Evolutionary conservation across 306 rosid genomes (phyloP).

Genomic region (Prunus campanulata): DNA sequence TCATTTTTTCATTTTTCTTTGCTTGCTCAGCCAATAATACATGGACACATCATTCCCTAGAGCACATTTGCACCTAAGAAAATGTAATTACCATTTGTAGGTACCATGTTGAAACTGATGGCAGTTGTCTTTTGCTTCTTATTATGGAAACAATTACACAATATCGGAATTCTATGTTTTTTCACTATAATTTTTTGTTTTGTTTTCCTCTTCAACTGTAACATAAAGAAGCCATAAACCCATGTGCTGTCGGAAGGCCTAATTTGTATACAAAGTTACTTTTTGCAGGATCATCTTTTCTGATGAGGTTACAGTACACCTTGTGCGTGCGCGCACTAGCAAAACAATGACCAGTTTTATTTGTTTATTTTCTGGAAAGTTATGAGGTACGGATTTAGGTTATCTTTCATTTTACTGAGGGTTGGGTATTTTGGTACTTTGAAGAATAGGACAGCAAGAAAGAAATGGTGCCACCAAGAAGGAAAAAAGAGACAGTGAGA

Average conservation of each 20-base stretch:
- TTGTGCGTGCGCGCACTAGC: neutral
- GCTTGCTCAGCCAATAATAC: no score
- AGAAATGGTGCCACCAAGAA: no score
- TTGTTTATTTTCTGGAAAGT: neutral
- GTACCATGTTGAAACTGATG: neutral
- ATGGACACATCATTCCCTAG: no score
- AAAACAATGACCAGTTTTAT: neutral
- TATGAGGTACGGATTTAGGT: neutral
- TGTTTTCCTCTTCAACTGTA: neutral
- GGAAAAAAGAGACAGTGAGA: neutral
- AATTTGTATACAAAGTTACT: neutral
- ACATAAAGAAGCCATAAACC: slow-evolving; percentile 8
- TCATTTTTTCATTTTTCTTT: no score
- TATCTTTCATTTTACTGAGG: no score
- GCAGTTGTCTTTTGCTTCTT: neutral
- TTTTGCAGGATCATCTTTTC: slow-evolving; percentile 15
- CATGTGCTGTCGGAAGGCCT: slow-evolving; percentile 10
- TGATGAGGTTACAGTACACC: neutral
- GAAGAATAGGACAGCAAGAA: no score
- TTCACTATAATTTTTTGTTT: neutral
- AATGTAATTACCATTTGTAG: neutral
- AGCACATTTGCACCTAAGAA: no score
- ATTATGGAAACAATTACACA: neutral
- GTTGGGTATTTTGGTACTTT: no score
- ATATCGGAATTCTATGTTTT: neutral